Evolutionary conservation across 1,284 basidiomycete genomes (phyloP).

Genomic region (Sporisorium exsertum): DNA sequence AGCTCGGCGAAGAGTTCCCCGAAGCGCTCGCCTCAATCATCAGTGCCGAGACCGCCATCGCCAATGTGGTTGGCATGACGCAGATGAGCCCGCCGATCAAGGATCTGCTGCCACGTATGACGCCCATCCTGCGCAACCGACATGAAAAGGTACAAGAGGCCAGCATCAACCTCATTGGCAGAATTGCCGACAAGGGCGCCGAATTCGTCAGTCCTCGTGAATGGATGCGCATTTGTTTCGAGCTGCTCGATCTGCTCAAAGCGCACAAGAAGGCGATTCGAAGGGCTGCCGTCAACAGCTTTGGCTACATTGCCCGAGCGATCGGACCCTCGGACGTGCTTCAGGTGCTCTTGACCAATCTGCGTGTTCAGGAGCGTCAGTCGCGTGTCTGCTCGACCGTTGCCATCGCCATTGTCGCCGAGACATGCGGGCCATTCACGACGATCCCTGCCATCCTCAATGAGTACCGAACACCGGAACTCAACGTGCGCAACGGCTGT

Average conservation of each 20-base stretch:
- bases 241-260: slow-evolving; percentile 94
- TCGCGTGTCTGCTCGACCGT: slow-evolving; percentile 98
- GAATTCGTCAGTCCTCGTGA: slow-evolving; percentile 98
- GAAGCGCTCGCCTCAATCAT: slow-evolving; percentile 97
- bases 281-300: slow-evolving; percentile 98
- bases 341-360: slow-evolving; percentile 92
- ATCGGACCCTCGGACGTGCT: slow-evolving; percentile 99
- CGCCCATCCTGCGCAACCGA: slow-evolving; percentile 96
- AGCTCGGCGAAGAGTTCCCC: slow-evolving; percentile 98
- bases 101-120: slow-evolving; percentile 98
- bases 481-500: slow-evolving; percentile 99
- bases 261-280: slow-evolving; percentile 99
- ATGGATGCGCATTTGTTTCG: slow-evolving; percentile 99
- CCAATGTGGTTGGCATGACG: slow-evolving; percentile 99
- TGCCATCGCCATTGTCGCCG: slow-evolving; percentile 84
- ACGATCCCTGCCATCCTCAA: slow-evolving; percentile 98
- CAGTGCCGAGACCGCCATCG: slow-evolving; percentile 96
- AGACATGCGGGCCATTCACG: slow-evolving; percentile 98
- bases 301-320: slow-evolving; percentile 99
- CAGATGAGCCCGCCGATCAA: slow-evolving; percentile 99
- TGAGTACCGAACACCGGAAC: slow-evolving; percentile 93
- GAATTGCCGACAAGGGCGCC: slow-evolving; percentile 98
- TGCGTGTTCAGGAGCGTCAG: slow-evolving; percentile 98
- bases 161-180: slow-evolving; percentile 98
- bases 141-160: slow-evolving; percentile 99